These are phyloP conservation scores for Hypomontagnella monticulosa DNA, from an alignment of 495 filamentous ascomycete genomes.

Conservation along the genomic window DNA sequence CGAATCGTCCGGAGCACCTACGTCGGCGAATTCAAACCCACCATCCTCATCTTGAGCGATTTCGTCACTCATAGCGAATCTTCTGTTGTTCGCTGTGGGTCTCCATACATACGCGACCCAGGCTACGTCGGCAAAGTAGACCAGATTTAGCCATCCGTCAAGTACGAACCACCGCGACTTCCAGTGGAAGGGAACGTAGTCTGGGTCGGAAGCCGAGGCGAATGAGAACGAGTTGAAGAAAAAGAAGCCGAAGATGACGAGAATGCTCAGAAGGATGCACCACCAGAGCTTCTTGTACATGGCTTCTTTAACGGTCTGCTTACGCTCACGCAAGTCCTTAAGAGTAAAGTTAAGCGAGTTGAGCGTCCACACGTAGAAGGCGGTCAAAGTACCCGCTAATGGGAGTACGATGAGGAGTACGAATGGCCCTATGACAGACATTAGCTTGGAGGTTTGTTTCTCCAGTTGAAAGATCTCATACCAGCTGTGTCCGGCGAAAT, in stretches of 20 bases:
- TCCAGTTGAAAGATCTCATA: slow-evolving; percentile 35
- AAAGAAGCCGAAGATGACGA: slow-evolving; percentile 97
- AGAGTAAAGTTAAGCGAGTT: slow-evolving; percentile 94
- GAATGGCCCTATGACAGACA: slow-evolving; percentile 70
- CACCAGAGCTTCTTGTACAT: slow-evolving; percentile 99
- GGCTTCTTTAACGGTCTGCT: slow-evolving; percentile 88
- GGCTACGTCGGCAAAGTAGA: slow-evolving; percentile 90
- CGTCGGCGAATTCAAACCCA: slow-evolving; percentile 94
- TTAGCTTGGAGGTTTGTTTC: slow-evolving; percentile 45
- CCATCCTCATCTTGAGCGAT: slow-evolving; percentile 97
- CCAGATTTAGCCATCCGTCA: slow-evolving; percentile 96
- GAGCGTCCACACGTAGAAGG: slow-evolving; percentile 99
- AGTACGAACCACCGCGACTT: slow-evolving; percentile 96
- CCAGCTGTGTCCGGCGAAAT: slow-evolving; percentile 82
- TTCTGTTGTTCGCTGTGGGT: slow-evolving; percentile 93
- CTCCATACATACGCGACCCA: slow-evolving; percentile 98
- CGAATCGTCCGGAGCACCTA: slow-evolving; percentile 76
- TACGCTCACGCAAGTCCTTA: slow-evolving; percentile 92
- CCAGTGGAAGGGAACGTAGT: slow-evolving; percentile 96
- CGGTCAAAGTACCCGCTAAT: slow-evolving; percentile 89
- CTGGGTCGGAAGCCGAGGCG: slow-evolving; percentile 79
- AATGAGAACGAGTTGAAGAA: slow-evolving; percentile 94
- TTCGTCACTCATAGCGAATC: slow-evolving; percentile 99
- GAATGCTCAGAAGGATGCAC: slow-evolving; percentile 90
- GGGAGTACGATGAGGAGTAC: slow-evolving; percentile 96